Evolutionary conservation across 192 early-diverging fungal species (phyloP).

Genomic region (Dissophora globulifera): DNA sequence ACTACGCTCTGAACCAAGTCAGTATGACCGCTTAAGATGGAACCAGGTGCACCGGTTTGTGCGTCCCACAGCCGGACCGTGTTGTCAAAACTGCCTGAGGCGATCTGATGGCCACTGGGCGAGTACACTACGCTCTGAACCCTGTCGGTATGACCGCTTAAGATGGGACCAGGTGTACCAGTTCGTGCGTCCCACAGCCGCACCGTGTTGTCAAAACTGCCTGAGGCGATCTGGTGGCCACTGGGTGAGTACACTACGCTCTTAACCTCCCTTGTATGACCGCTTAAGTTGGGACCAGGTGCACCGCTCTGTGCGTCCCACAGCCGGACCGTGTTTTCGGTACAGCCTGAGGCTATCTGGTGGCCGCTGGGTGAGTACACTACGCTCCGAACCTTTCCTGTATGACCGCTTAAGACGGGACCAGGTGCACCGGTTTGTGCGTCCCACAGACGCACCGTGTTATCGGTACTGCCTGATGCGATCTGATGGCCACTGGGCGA

Average conservation of each 20-base stretch:
- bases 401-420: neutral
- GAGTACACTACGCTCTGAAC: too few species aligned
- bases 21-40: too few species aligned
- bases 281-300: neutral
- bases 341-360: neutral
- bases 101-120: too few species aligned
- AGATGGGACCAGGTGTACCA: too few species aligned
- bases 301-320: neutral
- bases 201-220: neutral
- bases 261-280: neutral
- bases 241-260: neutral
- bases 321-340: neutral
- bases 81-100: too few species aligned
- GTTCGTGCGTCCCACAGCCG: conserved; percentile 8
- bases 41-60: too few species aligned
- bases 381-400: neutral
- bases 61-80: too few species aligned
- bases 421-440: neutral
- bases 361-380: neutral
- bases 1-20: too few species aligned
- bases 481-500: conserved; percentile 5
- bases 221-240: conserved; percentile 1
- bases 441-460: neutral
- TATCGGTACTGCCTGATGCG: neutral
- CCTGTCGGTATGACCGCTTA: too few species aligned